phyloP scores from a whole-genome alignment of 495 filamentous ascomycete species.

The Aspergillus wentii region DNA sequence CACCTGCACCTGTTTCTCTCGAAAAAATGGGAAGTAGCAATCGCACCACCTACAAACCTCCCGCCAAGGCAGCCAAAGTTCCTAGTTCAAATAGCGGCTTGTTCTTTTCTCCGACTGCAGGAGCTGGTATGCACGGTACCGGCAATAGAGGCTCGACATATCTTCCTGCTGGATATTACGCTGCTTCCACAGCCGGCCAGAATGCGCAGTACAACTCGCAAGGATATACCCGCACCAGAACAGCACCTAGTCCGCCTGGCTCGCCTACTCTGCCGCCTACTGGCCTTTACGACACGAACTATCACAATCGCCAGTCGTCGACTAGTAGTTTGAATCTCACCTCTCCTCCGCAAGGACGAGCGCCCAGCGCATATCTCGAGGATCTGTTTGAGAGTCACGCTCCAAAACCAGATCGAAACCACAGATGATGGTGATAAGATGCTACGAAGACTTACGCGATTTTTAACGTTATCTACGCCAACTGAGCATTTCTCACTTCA shows the following conservation, averaged over 20 bases:
- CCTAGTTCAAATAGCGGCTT: constrained; percentile 54
- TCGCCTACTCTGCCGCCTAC: constrained; percentile 54
- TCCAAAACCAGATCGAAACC: constrained; percentile 8
- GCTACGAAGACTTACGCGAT: too few species aligned
- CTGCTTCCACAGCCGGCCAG: constrained; percentile 53
- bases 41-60: constrained; percentile 33
- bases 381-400: constrained; percentile 77
- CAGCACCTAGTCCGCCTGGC: constrained; percentile 59
- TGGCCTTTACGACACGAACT: constrained; percentile 23
- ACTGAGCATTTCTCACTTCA: too few species aligned
- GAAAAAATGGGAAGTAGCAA: constrained; percentile 42
- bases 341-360: constrained; percentile 62
- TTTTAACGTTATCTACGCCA: too few species aligned
- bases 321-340: constrained; percentile 66
- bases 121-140: constrained; percentile 33
- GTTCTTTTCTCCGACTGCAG: constrained; percentile 94
- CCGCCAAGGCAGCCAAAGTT: constrained; percentile 35
- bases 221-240: constrained; percentile 34
- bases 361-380: constrained; percentile 89
- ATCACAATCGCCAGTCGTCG: constrained; percentile 45
- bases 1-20: constrained; percentile 52
- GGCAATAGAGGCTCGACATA: constrained; percentile 62
- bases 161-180: constrained; percentile 90
- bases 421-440: constrained; percentile 3
- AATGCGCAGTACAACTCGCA: constrained; percentile 16